These are phyloP conservation scores for Dactylellina cionopaga DNA, from an alignment of 2,329 filamentous ascomycete species.

Conservation along the genomic window DNA sequence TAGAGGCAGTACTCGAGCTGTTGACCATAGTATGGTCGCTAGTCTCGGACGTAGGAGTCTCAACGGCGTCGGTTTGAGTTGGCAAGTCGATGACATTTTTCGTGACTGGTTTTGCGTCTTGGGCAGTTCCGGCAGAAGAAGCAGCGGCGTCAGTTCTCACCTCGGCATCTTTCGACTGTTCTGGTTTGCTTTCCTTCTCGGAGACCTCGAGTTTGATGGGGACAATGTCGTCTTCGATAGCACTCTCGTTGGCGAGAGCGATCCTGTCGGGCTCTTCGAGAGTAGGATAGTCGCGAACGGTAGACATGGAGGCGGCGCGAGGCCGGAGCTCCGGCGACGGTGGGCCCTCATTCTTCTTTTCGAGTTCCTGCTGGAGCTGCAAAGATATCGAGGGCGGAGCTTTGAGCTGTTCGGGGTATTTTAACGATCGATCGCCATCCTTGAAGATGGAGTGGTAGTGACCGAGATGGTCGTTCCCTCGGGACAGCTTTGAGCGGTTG, in stretches of 20 bases:
- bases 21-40: conserved; percentile 63
- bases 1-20: conserved; percentile 64
- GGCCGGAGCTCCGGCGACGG: conserved; percentile 38
- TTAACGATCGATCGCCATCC: conserved; percentile 51
- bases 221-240: conserved; percentile 38
- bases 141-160: conserved; percentile 21
- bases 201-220: conserved; percentile 5
- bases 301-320: conserved; percentile 49
- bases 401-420: conserved; percentile 44
- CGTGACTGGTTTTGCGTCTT: background rate
- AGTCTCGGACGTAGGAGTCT: conserved; percentile 57
- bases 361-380: conserved; percentile 45
- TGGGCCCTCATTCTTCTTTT: conserved; percentile 46
- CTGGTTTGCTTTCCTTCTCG: conserved; percentile 9
- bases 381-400: conserved; percentile 39
- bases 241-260: conserved; percentile 20
- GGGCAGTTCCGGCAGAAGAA: background rate
- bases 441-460: conserved; percentile 54
- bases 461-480: conserved; percentile 32
- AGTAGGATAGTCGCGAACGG: conserved; percentile 44
- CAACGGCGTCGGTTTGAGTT: conserved; percentile 39
- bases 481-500: conserved; percentile 52
- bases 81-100: background rate
- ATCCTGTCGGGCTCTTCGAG: conserved; percentile 45
- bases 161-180: background rate